These are phyloP conservation scores for Bipolaris victoriae DNA, from an alignment of 2,329 filamentous ascomycete genomes.

Conservation along the genomic window DNA sequence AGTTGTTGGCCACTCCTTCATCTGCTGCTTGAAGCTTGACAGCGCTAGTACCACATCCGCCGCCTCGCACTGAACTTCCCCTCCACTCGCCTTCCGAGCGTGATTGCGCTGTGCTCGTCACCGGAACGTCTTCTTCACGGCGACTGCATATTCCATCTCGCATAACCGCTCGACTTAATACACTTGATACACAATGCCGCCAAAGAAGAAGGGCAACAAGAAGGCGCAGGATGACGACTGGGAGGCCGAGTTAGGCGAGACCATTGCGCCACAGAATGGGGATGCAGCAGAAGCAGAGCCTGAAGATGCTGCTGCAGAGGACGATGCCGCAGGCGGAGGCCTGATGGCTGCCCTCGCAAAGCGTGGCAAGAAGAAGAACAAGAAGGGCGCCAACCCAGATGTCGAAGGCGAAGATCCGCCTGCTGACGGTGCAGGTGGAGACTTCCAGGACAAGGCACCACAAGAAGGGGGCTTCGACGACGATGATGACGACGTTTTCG, in stretches of 20 bases:
- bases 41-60: slow-evolving; percentile 5
- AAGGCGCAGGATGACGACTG: slow-evolving; percentile 89
- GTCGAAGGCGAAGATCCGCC: slow-evolving; percentile 69
- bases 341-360: slow-evolving; percentile 58
- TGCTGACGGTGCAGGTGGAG: slow-evolving; percentile 48
- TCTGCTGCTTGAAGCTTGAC: slow-evolving; percentile 1
- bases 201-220: slow-evolving; percentile 95
- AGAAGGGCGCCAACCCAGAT: slow-evolving; percentile 71
- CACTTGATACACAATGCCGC: slow-evolving; percentile 69
- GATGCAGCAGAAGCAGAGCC: slow-evolving; percentile 44
- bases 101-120: slow-evolving; percentile 19
- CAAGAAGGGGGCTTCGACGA: slow-evolving; percentile 72
- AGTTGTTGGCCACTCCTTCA: slow-evolving; percentile 1
- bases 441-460: slow-evolving; percentile 71
- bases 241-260: slow-evolving; percentile 90
- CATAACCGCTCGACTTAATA: background rate
- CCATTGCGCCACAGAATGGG: slow-evolving; percentile 65
- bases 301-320: slow-evolving; percentile 51
- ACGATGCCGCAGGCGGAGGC: slow-evolving; percentile 56
- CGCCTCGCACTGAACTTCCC: background rate
- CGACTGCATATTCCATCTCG: slow-evolving; percentile 6
- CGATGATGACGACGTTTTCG: slow-evolving; percentile 84
- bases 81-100: slow-evolving; percentile 3
- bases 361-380: slow-evolving; percentile 82
- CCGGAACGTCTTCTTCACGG: slow-evolving; percentile 11